These are phyloP conservation scores for Didymella sp. DNA, from an alignment of 2,329 filamentous ascomycete species.

Conservation along the genomic window DNA sequence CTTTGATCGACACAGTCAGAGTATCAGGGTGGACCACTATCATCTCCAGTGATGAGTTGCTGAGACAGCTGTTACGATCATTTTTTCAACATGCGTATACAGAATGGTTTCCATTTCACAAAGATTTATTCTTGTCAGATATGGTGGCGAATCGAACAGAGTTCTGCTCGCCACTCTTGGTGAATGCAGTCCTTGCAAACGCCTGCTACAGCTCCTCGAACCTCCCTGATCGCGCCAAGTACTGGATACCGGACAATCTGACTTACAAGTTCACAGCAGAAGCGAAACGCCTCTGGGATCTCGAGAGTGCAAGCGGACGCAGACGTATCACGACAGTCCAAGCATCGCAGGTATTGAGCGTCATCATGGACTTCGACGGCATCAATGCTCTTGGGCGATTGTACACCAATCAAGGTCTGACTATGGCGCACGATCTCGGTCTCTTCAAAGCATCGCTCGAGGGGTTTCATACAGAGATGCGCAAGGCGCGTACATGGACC, in stretches of 20 bases:
- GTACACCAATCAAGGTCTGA: constrained; percentile 1
- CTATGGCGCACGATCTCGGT: not conserved
- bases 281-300: constrained; percentile 23
- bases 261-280: constrained; percentile 21
- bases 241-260: constrained; percentile 21
- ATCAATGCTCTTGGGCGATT: constrained; percentile 2
- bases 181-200: constrained; percentile 11
- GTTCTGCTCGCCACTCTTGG: constrained; percentile 7
- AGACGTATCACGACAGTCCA: constrained; percentile 1
- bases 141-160: not conserved
- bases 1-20: not conserved
- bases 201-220: not conserved
- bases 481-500: constrained; percentile 1
- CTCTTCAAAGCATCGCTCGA: not conserved
- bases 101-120: constrained; percentile 6
- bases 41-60: not conserved
- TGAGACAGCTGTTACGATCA: constrained; percentile 1
- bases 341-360: constrained; percentile 4
- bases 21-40: constrained; percentile 7
- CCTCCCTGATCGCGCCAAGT: constrained; percentile 7
- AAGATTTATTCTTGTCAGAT: constrained; percentile 6
- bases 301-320: constrained; percentile 5
- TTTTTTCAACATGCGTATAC: constrained; percentile 5
- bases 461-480: not conserved
- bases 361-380: constrained; percentile 8